Conservation (phyloP, 2,329 filamentous ascomycete genomes). For the Clonostachys sp. region DNA sequence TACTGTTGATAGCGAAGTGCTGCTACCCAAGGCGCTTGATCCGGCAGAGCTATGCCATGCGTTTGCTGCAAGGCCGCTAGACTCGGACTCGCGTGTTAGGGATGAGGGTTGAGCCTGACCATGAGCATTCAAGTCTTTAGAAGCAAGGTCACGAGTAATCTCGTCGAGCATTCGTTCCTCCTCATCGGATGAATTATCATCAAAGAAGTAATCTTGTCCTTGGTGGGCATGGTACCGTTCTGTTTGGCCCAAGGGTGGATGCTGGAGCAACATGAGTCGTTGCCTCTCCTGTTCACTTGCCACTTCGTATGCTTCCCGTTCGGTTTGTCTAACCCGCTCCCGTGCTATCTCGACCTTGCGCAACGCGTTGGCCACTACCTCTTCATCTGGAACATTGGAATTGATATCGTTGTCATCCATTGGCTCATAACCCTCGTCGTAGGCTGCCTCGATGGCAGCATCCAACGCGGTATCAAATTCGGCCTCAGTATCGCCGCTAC, state of each 20-base stretch:
- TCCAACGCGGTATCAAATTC: constrained; percentile 94
- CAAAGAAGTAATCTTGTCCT: constrained; percentile 22
- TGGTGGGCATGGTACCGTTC: background rate
- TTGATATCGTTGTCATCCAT: constrained; percentile 43
- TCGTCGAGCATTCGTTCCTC: constrained; percentile 81
- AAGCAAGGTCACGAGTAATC: constrained; percentile 77
- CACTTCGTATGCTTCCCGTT: constrained; percentile 53
- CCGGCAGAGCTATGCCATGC: constrained; percentile 78
- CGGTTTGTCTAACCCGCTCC: constrained; percentile 68
- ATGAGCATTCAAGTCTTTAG: constrained; percentile 74
- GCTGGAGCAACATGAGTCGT: constrained; percentile 11
- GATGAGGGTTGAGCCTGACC: constrained; percentile 41
- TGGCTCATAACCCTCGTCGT: constrained; percentile 85
- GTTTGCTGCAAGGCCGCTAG: constrained; percentile 70
- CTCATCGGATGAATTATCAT: constrained; percentile 61
- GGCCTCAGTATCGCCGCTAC: constrained; percentile 73
- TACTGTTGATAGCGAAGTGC: constrained; percentile 60
- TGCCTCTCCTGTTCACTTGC: constrained; percentile 38
- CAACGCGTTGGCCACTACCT: constrained; percentile 50
- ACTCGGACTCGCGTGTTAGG: constrained; percentile 74
- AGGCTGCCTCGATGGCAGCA: constrained; percentile 92
- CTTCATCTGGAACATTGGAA: constrained; percentile 28
- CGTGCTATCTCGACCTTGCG: constrained; percentile 71
- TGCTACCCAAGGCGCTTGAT: constrained; percentile 60
- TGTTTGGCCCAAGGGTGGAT: background rate